Evolutionary conservation across 306 rosid species (phyloP), one percentile per base, ranked within the genome.

Genomic region (Dicorynia guianensis): DNA sequence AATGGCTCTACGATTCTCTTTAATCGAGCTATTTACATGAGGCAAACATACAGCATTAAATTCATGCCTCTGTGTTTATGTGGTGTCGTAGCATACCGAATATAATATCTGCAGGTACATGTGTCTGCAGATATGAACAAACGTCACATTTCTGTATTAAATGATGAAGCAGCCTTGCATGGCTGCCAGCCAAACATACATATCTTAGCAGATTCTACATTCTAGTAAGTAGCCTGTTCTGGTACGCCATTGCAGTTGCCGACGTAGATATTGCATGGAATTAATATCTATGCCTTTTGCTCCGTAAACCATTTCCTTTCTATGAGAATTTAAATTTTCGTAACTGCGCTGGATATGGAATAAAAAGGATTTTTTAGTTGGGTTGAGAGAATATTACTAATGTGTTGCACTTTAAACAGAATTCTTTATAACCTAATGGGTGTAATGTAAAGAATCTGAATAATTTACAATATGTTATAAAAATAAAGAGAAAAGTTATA

Each of bases 111-210:
- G 69, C 30, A 49, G 69, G 83, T 69, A 54, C 61, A 10, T 56
- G 69, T 81, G 88, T 78, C 83, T 75, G 79, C 66, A 63, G 65
- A 52, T 81, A 53, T 64, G 79, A 78, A 25, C 72, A 71, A 67
- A 59, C 54, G 49, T 5, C 84, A 83, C 87, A 71, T 71, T 81
- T 79, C 74, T 59, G 70, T 85, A 85, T 74, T 85, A 63, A 81
- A 74, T 85, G 76, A 56, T 60, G 33, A 78, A 44, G 18, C 73
- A 70, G 15, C 35, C 58, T 76, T 74, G 81, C 83, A 50, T 69
- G 88, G 72, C 3, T 81, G 85, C 83, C 83, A 85, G 72, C 81
- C 81, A 68, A 80, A 81, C 78, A 70, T 39, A 40, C 59, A 34
- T 42, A 58, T 64, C 57, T 67, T 60, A 60, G 62, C 76, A 59